These are phyloP conservation scores for Aspergillus incahuasiensis DNA, from an alignment of 495 filamentous ascomycete genomes.

Conservation along the genomic window DNA sequence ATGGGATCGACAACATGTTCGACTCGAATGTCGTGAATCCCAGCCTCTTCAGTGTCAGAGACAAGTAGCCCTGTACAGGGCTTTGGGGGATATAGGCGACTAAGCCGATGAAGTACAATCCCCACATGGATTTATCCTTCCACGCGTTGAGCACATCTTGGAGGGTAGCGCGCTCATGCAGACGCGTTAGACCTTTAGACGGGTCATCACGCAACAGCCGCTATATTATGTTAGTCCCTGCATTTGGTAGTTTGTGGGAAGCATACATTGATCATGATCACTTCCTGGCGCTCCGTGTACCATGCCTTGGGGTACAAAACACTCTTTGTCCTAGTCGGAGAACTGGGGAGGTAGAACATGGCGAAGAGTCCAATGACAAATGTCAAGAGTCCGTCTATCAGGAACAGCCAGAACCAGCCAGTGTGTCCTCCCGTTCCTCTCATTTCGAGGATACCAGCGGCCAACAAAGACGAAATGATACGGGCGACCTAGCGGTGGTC, in stretches of 20 bases:
- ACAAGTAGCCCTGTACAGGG: conserved; percentile 39
- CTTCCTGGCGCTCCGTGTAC: conserved; percentile 50
- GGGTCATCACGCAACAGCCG: conserved; percentile 48
- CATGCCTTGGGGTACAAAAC: conserved; percentile 45
- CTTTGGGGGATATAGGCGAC: conserved; percentile 44
- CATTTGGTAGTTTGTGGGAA: background rate
- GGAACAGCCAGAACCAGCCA: conserved; percentile 56
- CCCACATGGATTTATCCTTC: conserved; percentile 39
- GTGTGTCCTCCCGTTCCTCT: conserved; percentile 39
- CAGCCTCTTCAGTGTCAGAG: conserved; percentile 35
- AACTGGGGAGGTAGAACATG: conserved; percentile 36
- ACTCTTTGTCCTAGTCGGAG: conserved; percentile 49
- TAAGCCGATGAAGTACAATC: conserved; percentile 42
- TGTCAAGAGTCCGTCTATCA: conserved; percentile 33
- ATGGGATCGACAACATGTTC: conserved; percentile 45
- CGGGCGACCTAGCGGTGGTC: conserved; percentile 26
- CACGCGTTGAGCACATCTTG: conserved; percentile 28
- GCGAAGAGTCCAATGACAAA: conserved; percentile 28
- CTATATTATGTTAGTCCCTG: conserved; percentile 14
- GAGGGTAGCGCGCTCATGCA: conserved; percentile 27
- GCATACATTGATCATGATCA: conserved; percentile 43
- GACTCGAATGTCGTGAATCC: conserved; percentile 44
- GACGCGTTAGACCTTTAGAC: conserved; percentile 41
- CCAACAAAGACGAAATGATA: conserved; percentile 49
- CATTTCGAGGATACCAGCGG: conserved; percentile 50